Conservation (phyloP, 2,329 filamentous ascomycete genomes). For the Monilinia vaccinii-corymbosi region DNA sequence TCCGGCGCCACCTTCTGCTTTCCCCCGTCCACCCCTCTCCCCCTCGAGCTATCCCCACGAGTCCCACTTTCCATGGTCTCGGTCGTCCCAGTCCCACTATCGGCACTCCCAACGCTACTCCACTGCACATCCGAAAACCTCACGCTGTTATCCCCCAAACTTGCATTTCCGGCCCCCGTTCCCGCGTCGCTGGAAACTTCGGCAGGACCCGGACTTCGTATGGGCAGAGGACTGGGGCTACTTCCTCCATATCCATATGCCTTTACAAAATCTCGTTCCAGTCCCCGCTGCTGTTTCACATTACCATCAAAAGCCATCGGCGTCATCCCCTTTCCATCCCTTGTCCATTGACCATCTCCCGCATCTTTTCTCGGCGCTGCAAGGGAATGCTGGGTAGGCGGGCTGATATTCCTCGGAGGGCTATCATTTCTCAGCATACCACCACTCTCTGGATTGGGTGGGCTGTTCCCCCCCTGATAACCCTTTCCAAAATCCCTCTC, state of each 20-base stretch:
- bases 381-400: background rate
- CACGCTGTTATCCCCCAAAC: background rate
- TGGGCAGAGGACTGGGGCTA: background rate
- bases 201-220: background rate
- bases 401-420: background rate
- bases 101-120: background rate
- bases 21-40: background rate
- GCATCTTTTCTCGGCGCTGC: background rate
- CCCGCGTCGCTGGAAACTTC: background rate
- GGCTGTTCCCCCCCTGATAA: background rate
- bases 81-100: background rate
- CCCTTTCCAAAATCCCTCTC: constrained; percentile 5
- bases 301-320: background rate
- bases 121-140: constrained; percentile 3
- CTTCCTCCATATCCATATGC: background rate
- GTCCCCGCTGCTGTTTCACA: background rate
- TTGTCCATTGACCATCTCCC: too few species aligned
- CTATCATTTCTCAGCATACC: background rate
- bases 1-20: constrained; percentile 1
- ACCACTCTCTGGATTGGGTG: background rate
- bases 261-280: background rate
- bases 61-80: background rate
- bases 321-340: background rate
- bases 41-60: background rate
- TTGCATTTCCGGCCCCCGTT: background rate